These are phyloP conservation scores for Globomyces pollinis-pini DNA, from an alignment of 192 early-diverging fungal genomes.

Conservation along the genomic window DNA sequence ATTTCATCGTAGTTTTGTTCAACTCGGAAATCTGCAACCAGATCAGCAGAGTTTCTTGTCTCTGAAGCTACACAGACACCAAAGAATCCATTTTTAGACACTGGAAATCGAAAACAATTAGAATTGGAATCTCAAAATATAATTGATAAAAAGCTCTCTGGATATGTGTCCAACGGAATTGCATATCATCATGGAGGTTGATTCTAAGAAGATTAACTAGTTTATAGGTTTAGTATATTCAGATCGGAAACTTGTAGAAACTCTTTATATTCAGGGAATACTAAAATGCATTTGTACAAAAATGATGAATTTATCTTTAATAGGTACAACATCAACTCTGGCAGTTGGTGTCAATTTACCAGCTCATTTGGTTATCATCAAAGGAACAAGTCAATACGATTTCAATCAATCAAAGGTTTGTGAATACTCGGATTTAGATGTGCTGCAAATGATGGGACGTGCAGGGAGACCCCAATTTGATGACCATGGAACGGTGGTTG, in stretches of 20 bases:
- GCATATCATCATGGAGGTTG: constrained; percentile 54
- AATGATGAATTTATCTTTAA: too few relatives aligned
- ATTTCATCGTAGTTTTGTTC: too few relatives aligned
- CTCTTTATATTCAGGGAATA: constrained; percentile 38
- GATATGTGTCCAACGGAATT: constrained; percentile 46
- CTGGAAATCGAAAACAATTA: background rate
- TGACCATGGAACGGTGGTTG: constrained; percentile 52
- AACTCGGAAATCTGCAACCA: constrained; percentile 33
- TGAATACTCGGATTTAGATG: constrained; percentile 53
- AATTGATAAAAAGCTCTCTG: constrained; percentile 35
- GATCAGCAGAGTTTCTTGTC: constrained; percentile 28
- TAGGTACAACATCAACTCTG: constrained; percentile 68
- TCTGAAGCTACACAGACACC: background rate
- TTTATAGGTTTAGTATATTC: constrained; percentile 26
- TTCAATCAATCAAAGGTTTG: constrained; percentile 22
- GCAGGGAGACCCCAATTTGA: constrained; percentile 72
- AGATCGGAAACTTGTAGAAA: constrained; percentile 50
- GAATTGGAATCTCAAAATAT: constrained; percentile 9
- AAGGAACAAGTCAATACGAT: constrained; percentile 47
- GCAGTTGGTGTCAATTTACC: constrained; percentile 75
- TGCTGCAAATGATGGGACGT: constrained; percentile 71
- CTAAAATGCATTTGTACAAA: constrained; percentile 56
- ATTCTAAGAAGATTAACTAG: background rate
- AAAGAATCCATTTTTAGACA: background rate
- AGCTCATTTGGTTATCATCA: constrained; percentile 64